Evolutionary conservation across 306 rosid species (phyloP).

Genomic region (Benincasa hispida): DNA sequence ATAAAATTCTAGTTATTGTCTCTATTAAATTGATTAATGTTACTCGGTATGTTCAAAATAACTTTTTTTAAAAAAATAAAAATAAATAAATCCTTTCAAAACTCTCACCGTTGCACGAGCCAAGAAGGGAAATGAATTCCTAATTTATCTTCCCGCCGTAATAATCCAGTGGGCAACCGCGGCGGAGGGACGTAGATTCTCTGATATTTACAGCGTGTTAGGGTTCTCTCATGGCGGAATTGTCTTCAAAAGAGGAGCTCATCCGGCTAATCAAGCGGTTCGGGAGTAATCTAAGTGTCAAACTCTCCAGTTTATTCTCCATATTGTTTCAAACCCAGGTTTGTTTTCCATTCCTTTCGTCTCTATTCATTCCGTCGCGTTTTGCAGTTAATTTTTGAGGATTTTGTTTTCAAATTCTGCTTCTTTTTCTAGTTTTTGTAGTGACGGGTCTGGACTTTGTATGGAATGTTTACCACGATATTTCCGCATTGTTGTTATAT

Average conservation of each 20-base stretch:
- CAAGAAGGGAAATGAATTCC: neutral
- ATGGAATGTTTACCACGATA: neutral
- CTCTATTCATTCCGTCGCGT: neutral
- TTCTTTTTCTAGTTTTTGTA: neutral
- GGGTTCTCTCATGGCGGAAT: conserved; percentile 39
- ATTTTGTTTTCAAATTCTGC: conserved; percentile 18
- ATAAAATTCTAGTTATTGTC: no score
- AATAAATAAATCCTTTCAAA: no score
- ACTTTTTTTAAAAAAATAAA: no score
- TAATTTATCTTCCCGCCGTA: neutral
- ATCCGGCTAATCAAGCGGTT: conserved; percentile 64
- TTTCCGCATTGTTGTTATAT: neutral
- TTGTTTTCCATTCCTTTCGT: neutral
- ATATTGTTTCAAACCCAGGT: conserved; percentile 50
- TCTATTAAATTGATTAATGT: no score
- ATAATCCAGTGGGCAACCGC: neutral
- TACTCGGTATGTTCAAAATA: no score
- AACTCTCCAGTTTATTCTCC: conserved; percentile 53
- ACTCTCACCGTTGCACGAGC: neutral
- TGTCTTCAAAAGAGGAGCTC: conserved; percentile 63
- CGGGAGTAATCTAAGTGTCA: conserved; percentile 55
- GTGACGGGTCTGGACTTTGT: neutral
- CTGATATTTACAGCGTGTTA: neutral
- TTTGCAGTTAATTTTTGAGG: neutral
- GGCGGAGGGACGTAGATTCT: neutral